A percentile compares a stretch with the other conserved stretches of the same genome.
Evolutionary conservation across 345 rosid species (phyloP).

Genomic region (Citrus trifoliata): DNA sequence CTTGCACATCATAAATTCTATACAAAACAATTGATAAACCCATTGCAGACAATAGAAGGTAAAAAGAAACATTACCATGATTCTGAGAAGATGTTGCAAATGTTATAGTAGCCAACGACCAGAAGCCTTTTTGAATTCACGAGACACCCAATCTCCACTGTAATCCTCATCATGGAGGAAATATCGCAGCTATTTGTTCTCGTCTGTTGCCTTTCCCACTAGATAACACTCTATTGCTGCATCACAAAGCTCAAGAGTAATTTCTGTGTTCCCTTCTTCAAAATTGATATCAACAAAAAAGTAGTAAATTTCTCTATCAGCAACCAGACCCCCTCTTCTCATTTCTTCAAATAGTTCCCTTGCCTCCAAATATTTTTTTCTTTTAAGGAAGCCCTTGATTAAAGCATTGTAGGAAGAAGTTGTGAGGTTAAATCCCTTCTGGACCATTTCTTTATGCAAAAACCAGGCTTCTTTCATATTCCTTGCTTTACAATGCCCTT

Average conservation of each 20-base stretch:
- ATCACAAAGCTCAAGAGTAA: conserved; percentile 69
- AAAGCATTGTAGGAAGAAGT: conserved; percentile 62
- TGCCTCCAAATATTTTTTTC: conserved; percentile 71
- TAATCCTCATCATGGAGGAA: not conserved
- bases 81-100: not conserved
- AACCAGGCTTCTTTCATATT: conserved; percentile 98
- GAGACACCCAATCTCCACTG: not conserved
- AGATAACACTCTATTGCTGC: conserved; percentile 71
- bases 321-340: conserved; percentile 59
- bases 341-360: conserved; percentile 68
- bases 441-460: conserved; percentile 61
- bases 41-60: not conserved
- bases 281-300: conserved; percentile 57
- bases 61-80: conserved; percentile 7
- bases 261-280: conserved; percentile 58
- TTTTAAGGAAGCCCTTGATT: conserved; percentile 70
- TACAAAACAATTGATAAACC: not conserved
- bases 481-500: conserved; percentile 95
- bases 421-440: conserved; percentile 58
- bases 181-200: conserved; percentile 24
- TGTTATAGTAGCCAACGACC: not conserved
- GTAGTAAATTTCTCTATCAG: conserved; percentile 54
- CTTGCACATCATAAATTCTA: not conserved
- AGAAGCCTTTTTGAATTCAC: not conserved
- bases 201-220: conserved; percentile 31